phyloP scores from a whole-genome alignment of 164 flowering plant species.

The Aristolochia contorta region DNA sequence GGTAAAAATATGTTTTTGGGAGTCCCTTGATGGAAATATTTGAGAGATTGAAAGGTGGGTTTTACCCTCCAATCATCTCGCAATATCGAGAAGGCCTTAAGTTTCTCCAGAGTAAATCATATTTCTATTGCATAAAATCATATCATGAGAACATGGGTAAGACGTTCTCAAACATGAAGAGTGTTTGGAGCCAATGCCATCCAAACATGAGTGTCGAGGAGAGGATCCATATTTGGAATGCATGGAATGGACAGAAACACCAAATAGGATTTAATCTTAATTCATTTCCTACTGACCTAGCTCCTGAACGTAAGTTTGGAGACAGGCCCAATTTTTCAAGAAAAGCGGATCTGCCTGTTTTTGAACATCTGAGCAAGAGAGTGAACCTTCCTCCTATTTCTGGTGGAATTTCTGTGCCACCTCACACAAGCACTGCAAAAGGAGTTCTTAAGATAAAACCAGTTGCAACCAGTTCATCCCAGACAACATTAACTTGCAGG shows the following conservation, averaged over 20 bases:
- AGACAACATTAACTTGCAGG: constrained; percentile 7
- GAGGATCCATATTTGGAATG: constrained; percentile 17
- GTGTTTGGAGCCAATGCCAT: constrained; percentile 21
- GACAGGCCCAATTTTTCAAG: neutral
- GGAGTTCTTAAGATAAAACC: constrained; percentile 24
- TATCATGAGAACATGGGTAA: constrained; percentile 24
- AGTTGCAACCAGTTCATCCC: constrained; percentile 7
- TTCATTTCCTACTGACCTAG: constrained; percentile 18
- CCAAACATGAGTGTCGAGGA: constrained; percentile 11
- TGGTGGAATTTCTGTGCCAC: constrained; percentile 12
- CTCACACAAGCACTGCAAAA: constrained; percentile 15
- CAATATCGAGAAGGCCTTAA: constrained; percentile 19
- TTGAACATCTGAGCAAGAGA: constrained; percentile 6
- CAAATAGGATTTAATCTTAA: constrained; percentile 19
- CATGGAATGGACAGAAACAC: constrained; percentile 10
- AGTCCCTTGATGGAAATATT: constrained; percentile 23
- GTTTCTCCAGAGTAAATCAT: constrained; percentile 18
- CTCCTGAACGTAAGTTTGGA: constrained; percentile 4
- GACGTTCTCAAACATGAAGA: constrained; percentile 21
- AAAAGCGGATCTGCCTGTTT: neutral
- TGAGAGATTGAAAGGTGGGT: constrained; percentile 25
- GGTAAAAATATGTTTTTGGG: constrained; percentile 23
- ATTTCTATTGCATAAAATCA: constrained; percentile 16
- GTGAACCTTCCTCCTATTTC: constrained; percentile 13
- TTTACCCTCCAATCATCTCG: constrained; percentile 23